Evolutionary conservation across 768 basidiomycete genomes (phyloP), one percentile per base, ranked within the genome.

Genomic region (Trametes villosa): DNA sequence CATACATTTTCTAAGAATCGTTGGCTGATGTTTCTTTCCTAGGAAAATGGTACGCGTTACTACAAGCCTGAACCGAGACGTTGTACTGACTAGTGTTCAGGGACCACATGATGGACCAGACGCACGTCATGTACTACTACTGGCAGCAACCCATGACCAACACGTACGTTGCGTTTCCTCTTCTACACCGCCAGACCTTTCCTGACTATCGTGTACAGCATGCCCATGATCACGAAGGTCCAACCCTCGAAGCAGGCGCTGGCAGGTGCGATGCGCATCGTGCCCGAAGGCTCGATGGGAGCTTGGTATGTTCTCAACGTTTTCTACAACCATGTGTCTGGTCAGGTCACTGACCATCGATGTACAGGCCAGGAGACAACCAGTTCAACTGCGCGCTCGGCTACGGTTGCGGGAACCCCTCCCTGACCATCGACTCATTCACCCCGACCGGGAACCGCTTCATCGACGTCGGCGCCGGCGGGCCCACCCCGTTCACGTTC

Each of bases 111-210:
- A 87, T 90, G 84, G 85, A 87, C 67, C 87, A 88, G 68, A 86
- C 86, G n/a, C 86, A 84, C 71, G 68, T 86, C 57, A 81, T 82
- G 55, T 88, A 86, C 63, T 83, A 79, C 63, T 88, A 90, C 72
- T 88, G 87, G 85, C 88, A 91, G 60, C 86, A 87, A 66, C 87
- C 87, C 5, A 84, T 84, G 82, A 78, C 80, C 18, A 84, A 89
- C 71, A 82, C 82, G 80, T 83, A 53, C 40, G 79, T 72, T n/a
- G n/a, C n/a, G 9, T 0, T 11, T 38, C 20, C 30, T 5, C 53
- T 29, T n/a, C 31, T 2, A 20, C 9, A 20, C 20, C 20, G 15
- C 18, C 31, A 9, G 5, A 13, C 15, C 15, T 4, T 12, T 51
- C 4, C 29, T 22, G 42, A 36, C 27, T 42, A 29, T 29, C 20